Evolutionary conservation across 371 early-diverging fungal genomes (phyloP), one percentile per base, ranked within the genome.

Genomic region (Lichtheimia ornata): DNA sequence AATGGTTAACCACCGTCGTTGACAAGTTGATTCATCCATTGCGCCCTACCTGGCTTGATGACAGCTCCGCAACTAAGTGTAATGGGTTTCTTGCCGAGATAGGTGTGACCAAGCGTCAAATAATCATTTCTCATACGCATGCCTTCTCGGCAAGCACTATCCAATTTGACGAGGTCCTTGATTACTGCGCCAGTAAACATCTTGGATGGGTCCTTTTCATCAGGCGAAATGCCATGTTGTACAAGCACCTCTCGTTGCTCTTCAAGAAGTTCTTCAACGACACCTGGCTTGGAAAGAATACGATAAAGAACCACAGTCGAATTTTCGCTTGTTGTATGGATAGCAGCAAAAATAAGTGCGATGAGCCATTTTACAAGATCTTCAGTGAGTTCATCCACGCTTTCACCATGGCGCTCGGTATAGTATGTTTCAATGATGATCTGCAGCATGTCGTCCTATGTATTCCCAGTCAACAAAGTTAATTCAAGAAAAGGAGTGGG

Each of bases 71-170:
- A 75, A 14, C 71, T 62, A 7, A 85, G 52, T 1, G 57, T 56
- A n/a, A 78, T 30, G 12, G 72, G 53, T 11, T 66, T 20, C 3
- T 72, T 53, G 4, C 76, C 70, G 15, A 57, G 27, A 30, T 76
- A 59, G 0, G 42, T 67, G 40, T 85, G 85, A 1, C 61, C 12
- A n/a, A 78, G 56, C 0, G 53, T 51, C 25, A 77, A 18, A 1
- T 56, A 61, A 5, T 60, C 63, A 3, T 61, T 65, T 5, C 77
- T 60, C 17, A 56, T 56, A 41, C 85, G 63, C 54, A 78, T 44
- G 0, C 71, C 17, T 58, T 85, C 85, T 25, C 82, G 81, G 2
- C 77, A 62, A 35, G 76, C 73, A 9, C 83, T 82, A 27, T 85
- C 85, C 35, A 85, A 58, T 9, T 80, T 66, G 6, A 58, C 64